Percentiles rank a stretch among this genome's conserved stretches.
Conservation (phyloP, 805 yeast species). For the Scheffersomyces coipomensis region DNA sequence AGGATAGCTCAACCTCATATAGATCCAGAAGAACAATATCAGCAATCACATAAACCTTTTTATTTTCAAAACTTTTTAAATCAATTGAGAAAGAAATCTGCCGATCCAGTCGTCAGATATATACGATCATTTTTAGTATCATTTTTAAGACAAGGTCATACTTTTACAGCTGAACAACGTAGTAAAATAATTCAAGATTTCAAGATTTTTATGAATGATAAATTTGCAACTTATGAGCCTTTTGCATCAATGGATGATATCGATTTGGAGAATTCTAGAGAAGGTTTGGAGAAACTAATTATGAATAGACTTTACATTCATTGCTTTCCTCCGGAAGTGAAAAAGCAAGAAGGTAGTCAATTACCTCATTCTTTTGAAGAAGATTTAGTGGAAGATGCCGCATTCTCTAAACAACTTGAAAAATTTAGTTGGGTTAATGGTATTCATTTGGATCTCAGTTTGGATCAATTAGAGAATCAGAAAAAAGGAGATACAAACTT, state of each 20-base stretch:
- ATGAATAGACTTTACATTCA: constrained; percentile 81
- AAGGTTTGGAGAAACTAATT: constrained; percentile 88
- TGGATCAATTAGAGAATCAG: constrained; percentile 23
- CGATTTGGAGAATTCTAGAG: constrained; percentile 68
- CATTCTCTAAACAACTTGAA: constrained; percentile 49
- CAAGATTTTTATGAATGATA: constrained; percentile 64
- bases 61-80: constrained; percentile 81
- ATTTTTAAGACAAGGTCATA: constrained; percentile 55
- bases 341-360: constrained; percentile 19
- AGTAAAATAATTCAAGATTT: constrained; percentile 76
- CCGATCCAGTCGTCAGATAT: constrained; percentile 87
- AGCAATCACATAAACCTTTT: constrained; percentile 51
- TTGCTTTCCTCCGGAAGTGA: constrained; percentile 78
- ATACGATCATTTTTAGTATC: constrained; percentile 80
- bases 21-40: constrained; percentile 35
- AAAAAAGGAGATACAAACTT: constrained; percentile 38
- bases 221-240: constrained; percentile 65
- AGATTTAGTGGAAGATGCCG: constrained; percentile 62
- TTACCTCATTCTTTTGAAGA: constrained; percentile 46
- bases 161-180: constrained; percentile 77
- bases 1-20: constrained; percentile 9
- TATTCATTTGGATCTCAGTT: constrained; percentile 73
- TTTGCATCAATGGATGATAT: constrained; percentile 62
- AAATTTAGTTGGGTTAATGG: constrained; percentile 74
- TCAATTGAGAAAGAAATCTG: constrained; percentile 68